Evolutionary conservation across 768 basidiomycete genomes (phyloP).

Genomic region (Pisolithus tinctorius): DNA sequence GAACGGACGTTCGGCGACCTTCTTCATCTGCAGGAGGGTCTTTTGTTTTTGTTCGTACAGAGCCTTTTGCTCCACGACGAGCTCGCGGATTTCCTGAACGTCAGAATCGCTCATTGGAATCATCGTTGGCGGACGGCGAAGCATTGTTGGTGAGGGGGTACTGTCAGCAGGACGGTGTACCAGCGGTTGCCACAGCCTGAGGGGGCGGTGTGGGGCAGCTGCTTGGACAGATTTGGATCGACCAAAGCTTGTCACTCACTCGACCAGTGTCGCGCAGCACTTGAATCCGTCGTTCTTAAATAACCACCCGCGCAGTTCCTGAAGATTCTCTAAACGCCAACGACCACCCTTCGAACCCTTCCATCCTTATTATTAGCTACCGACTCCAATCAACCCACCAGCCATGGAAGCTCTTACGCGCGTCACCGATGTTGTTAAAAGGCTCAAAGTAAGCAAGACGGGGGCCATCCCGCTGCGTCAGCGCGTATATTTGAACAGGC

Average conservation of each 20-base stretch:
- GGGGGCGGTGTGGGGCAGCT: too few relatives aligned
- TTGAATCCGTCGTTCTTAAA: too few relatives aligned
- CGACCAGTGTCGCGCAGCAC: too few relatives aligned
- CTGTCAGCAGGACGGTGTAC: too few relatives aligned
- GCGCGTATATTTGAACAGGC: too few relatives aligned
- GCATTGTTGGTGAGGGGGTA: constrained; percentile 38
- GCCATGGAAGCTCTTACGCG: constrained; percentile 63
- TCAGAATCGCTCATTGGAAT: constrained; percentile 72
- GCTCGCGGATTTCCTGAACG: constrained; percentile 70
- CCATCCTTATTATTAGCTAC: neutral
- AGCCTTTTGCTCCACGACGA: constrained; percentile 44
- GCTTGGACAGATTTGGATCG: too few relatives aligned
- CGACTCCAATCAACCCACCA: neutral
- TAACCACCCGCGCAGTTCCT: neutral
- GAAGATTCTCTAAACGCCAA: neutral
- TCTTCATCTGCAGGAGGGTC: constrained; percentile 39
- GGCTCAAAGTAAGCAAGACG: constrained; percentile 50
- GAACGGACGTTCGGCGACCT: constrained; percentile 31
- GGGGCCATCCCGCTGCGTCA: too few relatives aligned
- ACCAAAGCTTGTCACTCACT: too few relatives aligned
- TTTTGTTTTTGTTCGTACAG: constrained; percentile 36
- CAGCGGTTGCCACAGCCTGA: too few relatives aligned
- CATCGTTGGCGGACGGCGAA: constrained; percentile 69
- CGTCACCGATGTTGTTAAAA: constrained; percentile 61
- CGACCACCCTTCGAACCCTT: neutral